Evolutionary conservation across 2,329 filamentous ascomycete species (phyloP), one percentile per base, ranked within the genome.

Genomic region (Stagonosporopsis chrysanthemi): DNA sequence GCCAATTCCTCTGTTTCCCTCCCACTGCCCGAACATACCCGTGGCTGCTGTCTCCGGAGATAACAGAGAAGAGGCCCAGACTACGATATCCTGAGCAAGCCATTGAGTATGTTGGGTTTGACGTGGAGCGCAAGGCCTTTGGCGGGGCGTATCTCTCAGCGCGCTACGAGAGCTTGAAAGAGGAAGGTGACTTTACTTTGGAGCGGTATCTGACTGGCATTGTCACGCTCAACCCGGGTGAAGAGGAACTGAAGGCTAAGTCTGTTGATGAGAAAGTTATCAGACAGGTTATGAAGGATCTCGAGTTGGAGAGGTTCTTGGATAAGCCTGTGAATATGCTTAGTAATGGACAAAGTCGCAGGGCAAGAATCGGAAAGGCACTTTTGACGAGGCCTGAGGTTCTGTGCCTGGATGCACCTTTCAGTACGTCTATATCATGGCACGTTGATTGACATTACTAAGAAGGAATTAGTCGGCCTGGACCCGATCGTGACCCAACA

Each of bases 21-120:
- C 89, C 92, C 0, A 84, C 81, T 4, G 89, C 91, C 1, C 85
- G 93, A 42, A 86, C 87, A 6, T 97, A 88, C 71, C 95, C 95
- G 0, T 90, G 90, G 71, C 83, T 98, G 2, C 84, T 88, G 14
- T 86, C 84, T 2, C 82, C 85, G 44, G 81, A 83, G 6, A 83
- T 91, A 6, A 79, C 84, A 2, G 58, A 69, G 6, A 82, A 78
- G 66, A 81, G 81, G 61, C 76, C 75, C 22, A 78, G 81, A 2
- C 75, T 90, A 44, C 83, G 85, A 41, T 84, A 81, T 49, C 86
- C 90, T 0, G 81, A 81, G 12, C 82, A 83, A 63, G 92, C 92
- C 0, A 89, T 99, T 56, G 88, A 89, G 66, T 94, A 97, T 80
- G 92, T 98, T 9, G 94, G 95, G 0, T 98, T 98, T 70, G 90